Base-by-base conservation (phyloP, 2,329 filamentous ascomycete species). In the Trichoderma sp. region DNA sequence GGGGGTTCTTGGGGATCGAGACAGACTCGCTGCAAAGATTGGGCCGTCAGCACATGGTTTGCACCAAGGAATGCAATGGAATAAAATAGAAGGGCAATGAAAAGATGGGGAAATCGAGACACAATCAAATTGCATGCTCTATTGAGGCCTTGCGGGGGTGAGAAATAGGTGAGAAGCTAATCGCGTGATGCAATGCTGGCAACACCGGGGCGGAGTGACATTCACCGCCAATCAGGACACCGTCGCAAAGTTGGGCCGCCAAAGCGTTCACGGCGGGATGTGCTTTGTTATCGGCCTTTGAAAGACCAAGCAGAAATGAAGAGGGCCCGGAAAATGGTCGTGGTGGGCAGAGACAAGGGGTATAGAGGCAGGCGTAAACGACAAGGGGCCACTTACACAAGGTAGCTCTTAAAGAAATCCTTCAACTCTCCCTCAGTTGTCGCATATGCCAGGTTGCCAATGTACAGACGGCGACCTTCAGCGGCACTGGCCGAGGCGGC, bases 341-440 rank as follows among this genome's bases (percentile, higher is more conserved):
- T 34, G 1, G 45, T 27, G 19, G 19, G 45, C 35, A 37, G 22
- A 37, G 4, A 4, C 32, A 27, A 50, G 45, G 15, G 25, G 52
- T 19, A 39, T 7, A 15, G 22, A 64, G 27, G 27, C 61, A 45
- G 39, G 70, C 61, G 50, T 56, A 29, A 19, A 45, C 5, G 48
- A 54, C 19, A 29, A 25, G n/a, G 27, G 54, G 19, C 39, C 27
- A 92, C 94, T 88, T 89, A 99, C 95, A 99, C 93, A 87, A 95
- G 91, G 88, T 97, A 98, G 84, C 90, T 92, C 88, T 95, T 94
- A 91, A 99, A 99, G 89, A 99, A 99, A 78, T 95, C 92, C 88
- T 96, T 97, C 89, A 99, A 93, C 90, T 97, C 93, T 91, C 92
- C 95, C 92, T 98, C 95, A 83, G 93, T 97, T 90, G 95, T 98